A percentile compares a stretch with the other conserved stretches of the same genome.
phyloP scores from a whole-genome alignment of 202 grass and related monocot genomes.

The Setaria italica region DNA sequence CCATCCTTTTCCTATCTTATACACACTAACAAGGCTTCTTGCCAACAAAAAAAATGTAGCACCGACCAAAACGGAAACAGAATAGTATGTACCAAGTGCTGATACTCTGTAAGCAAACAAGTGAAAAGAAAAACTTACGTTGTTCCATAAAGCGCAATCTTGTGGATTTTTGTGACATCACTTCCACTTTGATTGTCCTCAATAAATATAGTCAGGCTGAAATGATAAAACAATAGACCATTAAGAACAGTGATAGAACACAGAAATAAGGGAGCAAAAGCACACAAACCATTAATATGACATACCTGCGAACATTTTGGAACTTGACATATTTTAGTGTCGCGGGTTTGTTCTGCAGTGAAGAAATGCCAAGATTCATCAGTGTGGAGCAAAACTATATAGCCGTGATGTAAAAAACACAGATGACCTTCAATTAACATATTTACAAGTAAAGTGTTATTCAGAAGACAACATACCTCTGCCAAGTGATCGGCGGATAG shows the following conservation, averaged over 20 bases:
- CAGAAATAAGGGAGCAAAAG: neutral
- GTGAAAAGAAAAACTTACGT: conserved; percentile 63
- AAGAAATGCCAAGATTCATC: conserved; percentile 37
- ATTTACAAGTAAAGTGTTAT: conserved; percentile 12
- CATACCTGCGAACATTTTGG: conserved; percentile 98
- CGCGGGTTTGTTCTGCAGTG: conserved; percentile 67
- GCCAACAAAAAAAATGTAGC: neutral
- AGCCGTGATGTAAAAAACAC: neutral
- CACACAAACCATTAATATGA: neutral
- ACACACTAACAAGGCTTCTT: neutral
- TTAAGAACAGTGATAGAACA: conserved; percentile 12
- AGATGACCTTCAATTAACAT: conserved; percentile 19
- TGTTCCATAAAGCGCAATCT: conserved; percentile 86
- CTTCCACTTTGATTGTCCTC: conserved; percentile 92
- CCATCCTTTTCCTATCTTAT: neutral
- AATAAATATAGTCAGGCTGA: conserved; percentile 95
- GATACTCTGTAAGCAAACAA: conserved; percentile 1
- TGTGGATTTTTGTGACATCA: conserved; percentile 86
- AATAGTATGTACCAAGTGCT: conserved; percentile 2
- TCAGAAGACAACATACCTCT: conserved; percentile 58
- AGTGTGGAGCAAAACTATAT: conserved; percentile 28
- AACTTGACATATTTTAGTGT: conserved; percentile 96
- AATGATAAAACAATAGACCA: conserved; percentile 25
- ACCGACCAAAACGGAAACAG: neutral
- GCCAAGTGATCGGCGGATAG: conserved; percentile 69